Conservation (phyloP, 2,329 filamentous ascomycete species). For the Aspergillus niger region DNA sequence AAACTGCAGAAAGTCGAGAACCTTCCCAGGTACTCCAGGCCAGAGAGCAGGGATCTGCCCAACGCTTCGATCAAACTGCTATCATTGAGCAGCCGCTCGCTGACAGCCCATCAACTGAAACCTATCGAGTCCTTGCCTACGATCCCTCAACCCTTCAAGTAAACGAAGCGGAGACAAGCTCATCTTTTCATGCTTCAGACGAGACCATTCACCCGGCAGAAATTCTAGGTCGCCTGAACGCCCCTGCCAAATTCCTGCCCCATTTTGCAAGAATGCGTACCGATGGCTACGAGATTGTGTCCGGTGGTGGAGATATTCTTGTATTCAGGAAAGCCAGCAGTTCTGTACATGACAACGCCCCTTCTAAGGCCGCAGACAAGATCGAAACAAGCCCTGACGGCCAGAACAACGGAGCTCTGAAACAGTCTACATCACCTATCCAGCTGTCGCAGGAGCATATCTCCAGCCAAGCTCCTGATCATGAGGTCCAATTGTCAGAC, state of each 20-base stretch:
- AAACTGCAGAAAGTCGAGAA: not conserved
- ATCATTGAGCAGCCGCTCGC: not conserved
- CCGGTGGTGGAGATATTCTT: constrained; percentile 45
- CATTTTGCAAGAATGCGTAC: constrained; percentile 41
- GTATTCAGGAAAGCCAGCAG: constrained; percentile 35
- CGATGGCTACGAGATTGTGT: constrained; percentile 47
- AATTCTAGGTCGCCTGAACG: constrained; percentile 40
- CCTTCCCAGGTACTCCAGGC: not conserved
- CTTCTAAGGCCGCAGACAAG: not conserved
- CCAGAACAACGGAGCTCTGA: not conserved
- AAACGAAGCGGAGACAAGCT: constrained; percentile 34
- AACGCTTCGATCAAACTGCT: not conserved
- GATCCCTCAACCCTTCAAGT: constrained; percentile 36
- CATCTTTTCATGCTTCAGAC: constrained; percentile 30
- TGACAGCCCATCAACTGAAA: constrained; percentile 10
- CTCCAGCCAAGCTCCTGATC: not conserved
- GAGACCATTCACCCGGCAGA: constrained; percentile 33
- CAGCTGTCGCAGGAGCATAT: not conserved
- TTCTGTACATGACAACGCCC: not conserved
- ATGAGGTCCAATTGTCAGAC: not conserved
- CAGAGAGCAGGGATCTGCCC: not conserved
- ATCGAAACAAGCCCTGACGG: not conserved
- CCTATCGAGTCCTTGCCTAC: constrained; percentile 42
- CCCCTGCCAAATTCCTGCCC: constrained; percentile 45
- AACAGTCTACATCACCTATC: not conserved